Evolutionary conservation across 495 filamentous ascomycete species (phyloP).

Genomic region (Hypoxylon trugodes): DNA sequence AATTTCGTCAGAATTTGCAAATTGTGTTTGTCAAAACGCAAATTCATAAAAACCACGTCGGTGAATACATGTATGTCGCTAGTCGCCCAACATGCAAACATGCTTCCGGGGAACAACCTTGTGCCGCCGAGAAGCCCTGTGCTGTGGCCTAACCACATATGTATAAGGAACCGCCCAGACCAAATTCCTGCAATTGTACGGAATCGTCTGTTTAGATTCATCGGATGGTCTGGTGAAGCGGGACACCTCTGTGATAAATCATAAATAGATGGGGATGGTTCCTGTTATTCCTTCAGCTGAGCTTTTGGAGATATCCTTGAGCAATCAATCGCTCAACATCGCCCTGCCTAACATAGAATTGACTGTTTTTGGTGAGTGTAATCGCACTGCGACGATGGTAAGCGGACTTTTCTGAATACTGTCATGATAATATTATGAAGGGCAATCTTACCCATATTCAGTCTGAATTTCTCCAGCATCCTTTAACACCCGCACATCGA

Average conservation of each 20-base stretch:
- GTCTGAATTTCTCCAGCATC: slow-evolving; percentile 99
- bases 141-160: slow-evolving; percentile 18
- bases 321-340: slow-evolving; percentile 95
- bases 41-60: slow-evolving; percentile 7
- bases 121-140: slow-evolving; percentile 17
- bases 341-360: slow-evolving; percentile 95
- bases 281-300: slow-evolving; percentile 67
- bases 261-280: not conserved
- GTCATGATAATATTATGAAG: slow-evolving; percentile 8
- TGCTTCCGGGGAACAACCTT: slow-evolving; percentile 30
- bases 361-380: slow-evolving; percentile 96
- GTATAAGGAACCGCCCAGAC: not conserved
- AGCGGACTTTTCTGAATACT: slow-evolving; percentile 35
- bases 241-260: not conserved
- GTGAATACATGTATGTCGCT: slow-evolving; percentile 18
- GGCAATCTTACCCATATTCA: slow-evolving; percentile 87
- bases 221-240: not conserved
- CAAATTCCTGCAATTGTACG: slow-evolving; percentile 1
- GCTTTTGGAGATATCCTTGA: slow-evolving; percentile 94
- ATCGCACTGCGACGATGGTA: slow-evolving; percentile 71
- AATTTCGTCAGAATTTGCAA: slow-evolving; percentile 39
- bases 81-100: slow-evolving; percentile 21
- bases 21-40: slow-evolving; percentile 27
- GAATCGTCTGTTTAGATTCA: not conserved
- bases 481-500: slow-evolving; percentile 95